Percentiles rank a stretch among this genome's conserved stretches.
These are phyloP conservation scores for Karstenula rhodostoma DNA, from an alignment of 2,329 filamentous ascomycete species.

Conservation along the genomic window DNA sequence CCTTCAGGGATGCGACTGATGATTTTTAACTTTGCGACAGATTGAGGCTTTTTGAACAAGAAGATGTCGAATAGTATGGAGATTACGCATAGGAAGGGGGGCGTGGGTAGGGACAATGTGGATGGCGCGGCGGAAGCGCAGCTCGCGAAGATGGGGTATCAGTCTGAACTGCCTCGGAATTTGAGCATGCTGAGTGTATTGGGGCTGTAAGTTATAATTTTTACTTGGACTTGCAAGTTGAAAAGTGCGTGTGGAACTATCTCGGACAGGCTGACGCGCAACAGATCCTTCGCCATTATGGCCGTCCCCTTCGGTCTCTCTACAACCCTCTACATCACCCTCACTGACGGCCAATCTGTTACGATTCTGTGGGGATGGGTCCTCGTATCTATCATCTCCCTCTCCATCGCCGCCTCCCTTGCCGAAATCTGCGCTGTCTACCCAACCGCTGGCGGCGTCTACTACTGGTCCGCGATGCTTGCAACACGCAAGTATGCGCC, in stretches of 20 bases:
- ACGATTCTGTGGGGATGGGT: constrained; percentile 77
- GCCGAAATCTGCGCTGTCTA: constrained; percentile 80
- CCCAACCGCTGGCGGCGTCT: constrained; percentile 77
- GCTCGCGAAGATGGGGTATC: constrained; percentile 73
- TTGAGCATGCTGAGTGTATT: constrained; percentile 75
- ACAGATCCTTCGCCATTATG: constrained; percentile 76
- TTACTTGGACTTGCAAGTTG: too few relatives aligned
- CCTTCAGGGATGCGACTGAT: not conserved
- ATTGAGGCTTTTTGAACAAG: not conserved
- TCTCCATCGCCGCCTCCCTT: constrained; percentile 73
- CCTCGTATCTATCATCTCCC: constrained; percentile 70
- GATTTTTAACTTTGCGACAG: not conserved
- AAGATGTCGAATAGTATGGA: constrained; percentile 22
- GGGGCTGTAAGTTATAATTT: constrained; percentile 65
- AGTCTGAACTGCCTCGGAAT: constrained; percentile 70
- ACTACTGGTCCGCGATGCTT: constrained; percentile 75
- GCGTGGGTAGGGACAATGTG: constrained; percentile 18
- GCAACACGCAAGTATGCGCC: constrained; percentile 71
- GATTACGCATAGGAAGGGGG: constrained; percentile 26
- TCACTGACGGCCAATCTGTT: constrained; percentile 73
- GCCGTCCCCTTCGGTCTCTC: constrained; percentile 73
- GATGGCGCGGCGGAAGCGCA: constrained; percentile 64
- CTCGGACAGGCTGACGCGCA: constrained; percentile 17
- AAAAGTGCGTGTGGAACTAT: too few relatives aligned
- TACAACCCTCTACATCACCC: constrained; percentile 73